Percentiles rank a stretch among this genome's conserved stretches.
phyloP scores from a whole-genome alignment of 345 rosid species.

The Excoecaria agallocha region DNA sequence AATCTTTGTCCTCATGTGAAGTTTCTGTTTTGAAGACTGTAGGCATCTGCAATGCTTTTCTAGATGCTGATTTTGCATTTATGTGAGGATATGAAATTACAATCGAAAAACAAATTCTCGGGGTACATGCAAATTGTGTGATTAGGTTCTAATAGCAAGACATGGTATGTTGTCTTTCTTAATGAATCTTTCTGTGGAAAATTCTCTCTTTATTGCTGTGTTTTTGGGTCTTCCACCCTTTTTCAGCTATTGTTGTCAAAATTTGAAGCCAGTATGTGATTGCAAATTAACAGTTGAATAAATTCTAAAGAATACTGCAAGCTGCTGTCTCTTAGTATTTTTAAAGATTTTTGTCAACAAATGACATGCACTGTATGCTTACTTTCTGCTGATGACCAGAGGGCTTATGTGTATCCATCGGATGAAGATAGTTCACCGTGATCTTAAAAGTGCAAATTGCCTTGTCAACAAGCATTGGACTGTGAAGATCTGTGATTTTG shows the following conservation, averaged over 20 bases:
- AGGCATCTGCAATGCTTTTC: background rate
- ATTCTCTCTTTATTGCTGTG: background rate
- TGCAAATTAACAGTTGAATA: background rate
- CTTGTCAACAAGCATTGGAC: conserved; percentile 85
- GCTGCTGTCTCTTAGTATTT: background rate
- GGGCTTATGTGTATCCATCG: conserved; percentile 99
- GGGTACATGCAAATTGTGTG: background rate
- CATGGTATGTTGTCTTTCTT: background rate
- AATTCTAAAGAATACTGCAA: no score
- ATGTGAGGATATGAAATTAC: background rate
- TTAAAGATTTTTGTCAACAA: background rate
- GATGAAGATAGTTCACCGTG: conserved; percentile 94
- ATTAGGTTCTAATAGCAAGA: background rate
- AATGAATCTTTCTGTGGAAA: background rate
- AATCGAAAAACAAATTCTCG: no score
- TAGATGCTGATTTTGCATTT: background rate
- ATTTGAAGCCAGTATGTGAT: background rate
- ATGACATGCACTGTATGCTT: conserved; percentile 4
- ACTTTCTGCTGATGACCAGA: conserved; percentile 40
- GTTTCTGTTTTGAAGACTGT: background rate
- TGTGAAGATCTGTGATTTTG: conserved; percentile 97
- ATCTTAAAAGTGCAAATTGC: conserved; percentile 83
- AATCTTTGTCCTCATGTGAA: background rate
- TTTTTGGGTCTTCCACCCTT: no score
- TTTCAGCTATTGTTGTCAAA: background rate